A percentile compares a stretch with the other conserved stretches of the same genome.
Evolutionary conservation across 768 basidiomycete species (phyloP).

Genomic region (Tylopilus vinaceipallidus): DNA sequence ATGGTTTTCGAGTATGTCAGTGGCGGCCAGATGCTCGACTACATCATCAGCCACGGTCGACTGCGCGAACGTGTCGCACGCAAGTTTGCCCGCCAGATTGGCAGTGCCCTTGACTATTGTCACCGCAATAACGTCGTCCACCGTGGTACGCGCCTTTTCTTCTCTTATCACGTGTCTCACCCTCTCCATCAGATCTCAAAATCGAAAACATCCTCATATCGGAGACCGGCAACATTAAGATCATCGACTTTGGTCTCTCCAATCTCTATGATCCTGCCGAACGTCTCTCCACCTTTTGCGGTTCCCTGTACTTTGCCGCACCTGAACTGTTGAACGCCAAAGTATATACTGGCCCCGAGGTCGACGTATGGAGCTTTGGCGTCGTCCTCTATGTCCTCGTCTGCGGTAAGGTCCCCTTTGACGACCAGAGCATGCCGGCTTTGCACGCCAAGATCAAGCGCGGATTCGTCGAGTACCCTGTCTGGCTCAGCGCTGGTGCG

Average conservation of each 20-base stretch:
- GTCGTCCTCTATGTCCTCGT: constrained; percentile 97
- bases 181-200: constrained; percentile 69
- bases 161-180: constrained; percentile 1
- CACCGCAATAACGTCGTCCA: constrained; percentile 98
- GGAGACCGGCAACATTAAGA: constrained; percentile 98
- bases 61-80: constrained; percentile 92
- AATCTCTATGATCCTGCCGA: constrained; percentile 84
- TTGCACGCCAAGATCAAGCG: constrained; percentile 99
- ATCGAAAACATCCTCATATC: constrained; percentile 99
- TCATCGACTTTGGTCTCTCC: constrained; percentile 98
- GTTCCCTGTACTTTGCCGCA: constrained; percentile 97
- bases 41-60: constrained; percentile 97
- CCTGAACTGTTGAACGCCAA: constrained; percentile 97
- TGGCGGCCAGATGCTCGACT: constrained; percentile 99
- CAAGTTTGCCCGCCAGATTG: constrained; percentile 97
- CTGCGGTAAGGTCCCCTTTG: constrained; percentile 98
- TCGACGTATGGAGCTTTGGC: constrained; percentile 98
- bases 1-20: constrained; percentile 99
- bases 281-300: constrained; percentile 94
- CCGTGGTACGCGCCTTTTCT: constrained; percentile 53
- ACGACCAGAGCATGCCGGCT: constrained; percentile 99
- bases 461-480: constrained; percentile 94
- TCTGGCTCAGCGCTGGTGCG: constrained; percentile 91
- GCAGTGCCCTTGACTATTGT: constrained; percentile 93
- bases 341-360: constrained; percentile 95